Evolutionary conservation across 2,329 filamentous ascomycete species (phyloP), one percentile per base, ranked within the genome.

Genomic region (Botrytis tulipae): DNA sequence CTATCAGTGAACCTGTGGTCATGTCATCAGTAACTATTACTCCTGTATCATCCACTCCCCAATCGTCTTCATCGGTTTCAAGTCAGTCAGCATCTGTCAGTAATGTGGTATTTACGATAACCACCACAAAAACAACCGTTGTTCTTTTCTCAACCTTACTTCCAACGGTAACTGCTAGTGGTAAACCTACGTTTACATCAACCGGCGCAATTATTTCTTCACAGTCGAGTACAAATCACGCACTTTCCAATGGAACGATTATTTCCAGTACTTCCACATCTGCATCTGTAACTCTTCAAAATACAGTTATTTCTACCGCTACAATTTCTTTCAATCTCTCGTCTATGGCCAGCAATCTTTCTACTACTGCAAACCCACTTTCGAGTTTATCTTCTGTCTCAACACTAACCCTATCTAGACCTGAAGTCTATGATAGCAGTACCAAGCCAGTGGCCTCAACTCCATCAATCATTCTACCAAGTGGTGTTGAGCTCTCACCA

Each of bases 361-460:
- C 25, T 42, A 44, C 67, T 4, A 75, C 46, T 35, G 75, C 75
- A 4, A 14, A 20, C 22, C 35, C 62, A 9, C 46, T 20, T 66
- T 48, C 44, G 14, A 37, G 22, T 4, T 12, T n/a, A 0, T 14
- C 12, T 51, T n/a, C 14, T 20, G 44, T 35, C 44, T 51, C 22
- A n/a, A 51, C 22, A 22, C 20, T 32, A 9, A 37, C 12, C 2
- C n/a, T 12, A 48, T 37, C 44, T 4, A 6, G 40, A 73, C 25
- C 70, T 70, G 35, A 60, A 48, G 29, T 22, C 14, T n/a, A 22
- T 9, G 3, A 16, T 12, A 61, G 22, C 35, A 61, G 35, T 77
- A 73, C 48, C n/a, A 62, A 70, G 25, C 78, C 78, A 7, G 51
- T 78, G 7, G 78, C 75, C 18, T 67, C 73, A 35, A 73, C 73